Percentiles rank a stretch among this genome's conserved stretches.
Evolutionary conservation across 1,139 yeast genomes (phyloP).

Genomic region (Ogataea hybrid): DNA sequence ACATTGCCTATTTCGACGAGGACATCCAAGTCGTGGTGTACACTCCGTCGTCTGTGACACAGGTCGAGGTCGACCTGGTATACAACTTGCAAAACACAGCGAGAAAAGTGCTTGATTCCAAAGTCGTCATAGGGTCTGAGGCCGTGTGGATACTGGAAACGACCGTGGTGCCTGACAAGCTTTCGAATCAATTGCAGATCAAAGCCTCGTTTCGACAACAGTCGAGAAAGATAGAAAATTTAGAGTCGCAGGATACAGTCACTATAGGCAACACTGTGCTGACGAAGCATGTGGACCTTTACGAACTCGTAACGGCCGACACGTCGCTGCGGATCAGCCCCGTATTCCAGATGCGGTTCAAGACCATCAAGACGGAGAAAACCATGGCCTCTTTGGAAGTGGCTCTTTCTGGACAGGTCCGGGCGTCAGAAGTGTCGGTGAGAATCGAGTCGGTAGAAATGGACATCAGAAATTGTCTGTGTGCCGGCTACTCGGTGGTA

Average conservation of each 20-base stretch:
- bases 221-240: conserved; percentile 5
- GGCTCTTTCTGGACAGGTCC: conserved; percentile 48
- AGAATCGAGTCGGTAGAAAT: conserved; percentile 38
- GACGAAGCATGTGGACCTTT: conserved; percentile 7
- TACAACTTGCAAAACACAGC: conserved; percentile 12
- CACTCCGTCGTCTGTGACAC: background rate
- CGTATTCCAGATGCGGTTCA: conserved; percentile 52
- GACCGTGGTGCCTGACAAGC: conserved; percentile 20
- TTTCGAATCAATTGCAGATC: conserved; percentile 21
- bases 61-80: conserved; percentile 16
- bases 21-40: conserved; percentile 16
- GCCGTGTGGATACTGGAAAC: conserved; percentile 16
- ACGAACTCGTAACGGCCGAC: conserved; percentile 9
- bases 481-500: conserved; percentile 33
- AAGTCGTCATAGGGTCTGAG: background rate
- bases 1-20: conserved; percentile 28
- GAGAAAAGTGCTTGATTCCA: conserved; percentile 7
- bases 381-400: conserved; percentile 61
- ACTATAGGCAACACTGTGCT: conserved; percentile 10
- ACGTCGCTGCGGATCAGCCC: conserved; percentile 42
- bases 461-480: conserved; percentile 42
- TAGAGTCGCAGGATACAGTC: conserved; percentile 7
- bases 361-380: conserved; percentile 34
- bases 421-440: conserved; percentile 28
- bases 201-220: conserved; percentile 23